These are phyloP conservation scores for Aspergillus thermomutatus DNA, from an alignment of 2,329 filamentous ascomycete species.

Conservation along the genomic window DNA sequence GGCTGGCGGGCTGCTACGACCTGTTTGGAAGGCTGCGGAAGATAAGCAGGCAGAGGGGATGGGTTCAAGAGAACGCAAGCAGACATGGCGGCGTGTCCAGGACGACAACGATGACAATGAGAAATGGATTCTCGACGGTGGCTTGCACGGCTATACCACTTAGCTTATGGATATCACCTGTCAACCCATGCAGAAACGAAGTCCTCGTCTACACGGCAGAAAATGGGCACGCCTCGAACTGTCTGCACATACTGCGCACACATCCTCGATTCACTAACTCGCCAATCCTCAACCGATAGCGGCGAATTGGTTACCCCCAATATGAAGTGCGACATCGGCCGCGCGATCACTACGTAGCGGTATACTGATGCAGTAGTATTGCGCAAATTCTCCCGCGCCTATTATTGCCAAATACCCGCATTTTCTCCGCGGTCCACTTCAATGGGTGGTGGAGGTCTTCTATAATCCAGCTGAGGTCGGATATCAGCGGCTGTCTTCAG, in stretches of 20 bases:
- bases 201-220: background rate
- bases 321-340: background rate
- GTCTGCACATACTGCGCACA: background rate
- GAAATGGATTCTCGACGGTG: slow-evolving; percentile 47
- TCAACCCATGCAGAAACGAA: background rate
- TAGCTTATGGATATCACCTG: background rate
- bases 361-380: background rate
- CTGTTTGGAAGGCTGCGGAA: slow-evolving; percentile 42
- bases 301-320: background rate
- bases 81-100: slow-evolving; percentile 47
- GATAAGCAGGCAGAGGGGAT: slow-evolving; percentile 20
- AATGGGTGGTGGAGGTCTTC: background rate
- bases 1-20: slow-evolving; percentile 42
- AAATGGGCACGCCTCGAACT: background rate
- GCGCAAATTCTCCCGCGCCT: background rate
- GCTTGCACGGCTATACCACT: slow-evolving; percentile 33
- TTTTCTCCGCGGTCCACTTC: background rate
- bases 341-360: background rate
- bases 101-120: slow-evolving; percentile 48
- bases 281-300: background rate
- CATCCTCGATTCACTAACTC: background rate
- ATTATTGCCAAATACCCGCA: background rate
- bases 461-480: background rate
- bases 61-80: slow-evolving; percentile 32
- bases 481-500: background rate